Evolutionary conservation across 768 basidiomycete genomes (phyloP), one percentile per base, ranked within the genome.

Genomic region (Trametes gibbosa): DNA sequence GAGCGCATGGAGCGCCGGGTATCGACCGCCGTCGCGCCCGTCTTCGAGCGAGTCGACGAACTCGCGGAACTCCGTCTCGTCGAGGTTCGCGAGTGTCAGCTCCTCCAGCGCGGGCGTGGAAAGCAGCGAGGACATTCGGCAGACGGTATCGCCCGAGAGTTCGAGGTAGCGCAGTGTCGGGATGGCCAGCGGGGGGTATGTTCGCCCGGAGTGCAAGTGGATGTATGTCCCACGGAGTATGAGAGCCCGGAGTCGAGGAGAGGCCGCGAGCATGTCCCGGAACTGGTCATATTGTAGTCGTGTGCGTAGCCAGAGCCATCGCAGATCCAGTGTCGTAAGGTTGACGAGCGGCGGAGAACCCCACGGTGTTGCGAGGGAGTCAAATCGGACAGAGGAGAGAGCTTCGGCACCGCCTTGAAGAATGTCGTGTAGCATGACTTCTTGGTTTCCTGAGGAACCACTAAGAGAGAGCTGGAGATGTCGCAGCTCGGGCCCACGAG

Each of bases 21-120:
- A 66, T 7, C 62, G 63, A 24, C 48, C 43, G 24, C 58, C 51
- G n/a, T 34, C 46, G 37, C 47, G 29, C 29, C 43, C 50, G n/a
- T 37, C 39, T 41, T 57, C 61, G 12, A 68, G 65, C 32, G 57
- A 64, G 32, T 56, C 58, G 46, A 65, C 60, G 46, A 68, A 59
- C 48, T 66, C 67, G 63, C 67, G 67, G 57, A 66, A 68, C 59
- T 68, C 67, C 52, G 62, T 61, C 55, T 68, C 65, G 60, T 68
- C 67, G 12, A 68, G 63, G 55, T 68, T 68, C 43, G 67, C 67
- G 46, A 68, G 67, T 37, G 63, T 57, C 42, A 68, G 63, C 50
- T 59, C 56, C 37, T 63, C 52, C 27, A 68, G 62, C 24, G 42
- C 56, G 16, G 67, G 67, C n/a, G 63, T 60, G 1, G 39, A 35